Base-by-base conservation (phyloP, 805 yeast genomes). In the Hanseniaspora jakobsenii region DNA sequence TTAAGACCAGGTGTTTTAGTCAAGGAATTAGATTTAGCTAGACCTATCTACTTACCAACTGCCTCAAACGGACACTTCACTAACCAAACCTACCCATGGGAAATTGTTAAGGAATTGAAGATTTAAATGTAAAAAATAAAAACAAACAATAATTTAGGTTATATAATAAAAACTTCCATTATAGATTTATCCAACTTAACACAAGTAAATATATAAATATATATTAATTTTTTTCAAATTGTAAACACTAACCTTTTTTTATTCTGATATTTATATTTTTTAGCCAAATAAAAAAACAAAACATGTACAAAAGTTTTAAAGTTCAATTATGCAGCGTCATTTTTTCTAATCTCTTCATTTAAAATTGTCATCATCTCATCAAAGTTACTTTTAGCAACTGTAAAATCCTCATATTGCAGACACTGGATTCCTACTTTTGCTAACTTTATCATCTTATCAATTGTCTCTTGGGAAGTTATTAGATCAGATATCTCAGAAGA, bases 31-130 rank as follows among this genome's bases (percentile, higher is more conserved):
- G 91, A 91, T 66, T 78, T 91, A 65, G 98, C 98, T 54, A 85
- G 95, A 73, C 99, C 99, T 69, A 91, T 91, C 70, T 91, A 91
- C 77, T 78, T 85, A 74, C 82, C 89, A 81, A 91, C 99, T 59
- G 99, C 99, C 60, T 81, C 95, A 47, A 89, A 91, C 69, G 99
- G 99, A 66, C 99, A 91, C 72, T 91, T 91, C 83, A 91, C 99
- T 65, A 84, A 91, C 81, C 99, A 89, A 76, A 81, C 79, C 63
- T 82, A 85, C 79, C 73, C 95, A 61, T 91, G 99, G 99, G 99
- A 91, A 77, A 78, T 83, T 71, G 95, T 96, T 70, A 85, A 81
- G 73, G 70, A 71, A 58, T 75, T 82, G 66, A 68, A 66, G 56
- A 72, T 70, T 51, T 81, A 77, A 67, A 49, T 31, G 6, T 24